Base-by-base conservation (phyloP, 352 stramenopile species). In the Globisporangium middletonii region DNA sequence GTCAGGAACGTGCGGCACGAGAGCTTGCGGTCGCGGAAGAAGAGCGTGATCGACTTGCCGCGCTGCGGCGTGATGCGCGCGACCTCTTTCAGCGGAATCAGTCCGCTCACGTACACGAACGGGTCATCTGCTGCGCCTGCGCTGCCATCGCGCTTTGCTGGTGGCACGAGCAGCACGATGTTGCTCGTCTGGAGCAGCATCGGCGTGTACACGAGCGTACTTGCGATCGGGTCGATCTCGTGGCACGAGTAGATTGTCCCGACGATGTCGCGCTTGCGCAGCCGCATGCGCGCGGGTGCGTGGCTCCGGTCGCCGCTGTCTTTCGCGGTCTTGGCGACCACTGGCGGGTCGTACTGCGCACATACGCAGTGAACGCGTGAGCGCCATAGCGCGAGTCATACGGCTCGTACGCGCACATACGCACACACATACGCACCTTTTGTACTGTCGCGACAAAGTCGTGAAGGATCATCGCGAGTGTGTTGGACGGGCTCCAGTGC, bases 401-500 rank as follows among this genome's bases (percentile, higher is more conserved):
- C 3, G 8, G 8, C 12, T 23, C 16, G 5, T 15, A 13, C 16
- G 37, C 2, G 7, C 3, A 35, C 23, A 23, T 30, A 33, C 9
- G 51, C 35, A 13, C 13, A 46, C 15, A 18, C 37, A 33, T 4
- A 18, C 19, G 26, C 50, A 71, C 72, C 68, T 73, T 70, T 57
- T 92, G 83, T 33, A 92, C 75, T 37, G 74, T 58, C 18, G 59
- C 43, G 57, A 86, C 75, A 55, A 92, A 85, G 58, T 92, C 76
- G 38, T 85, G 63, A 23, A 92, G 57, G 11, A 92, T 49, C 80
- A 89, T 89, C 38, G 70, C 59, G 42, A 92, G 67, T 16, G 83
- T 91, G 18, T 84, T 85, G 11, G 83, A 93, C 42, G 83, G 83
- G 35, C 71, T 93, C 83, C 83, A 93, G 37, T 79, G 71, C 55